Evolutionary conservation across 208 protist genomes (phyloP).

Genomic region (Zelonia costaricensis): DNA sequence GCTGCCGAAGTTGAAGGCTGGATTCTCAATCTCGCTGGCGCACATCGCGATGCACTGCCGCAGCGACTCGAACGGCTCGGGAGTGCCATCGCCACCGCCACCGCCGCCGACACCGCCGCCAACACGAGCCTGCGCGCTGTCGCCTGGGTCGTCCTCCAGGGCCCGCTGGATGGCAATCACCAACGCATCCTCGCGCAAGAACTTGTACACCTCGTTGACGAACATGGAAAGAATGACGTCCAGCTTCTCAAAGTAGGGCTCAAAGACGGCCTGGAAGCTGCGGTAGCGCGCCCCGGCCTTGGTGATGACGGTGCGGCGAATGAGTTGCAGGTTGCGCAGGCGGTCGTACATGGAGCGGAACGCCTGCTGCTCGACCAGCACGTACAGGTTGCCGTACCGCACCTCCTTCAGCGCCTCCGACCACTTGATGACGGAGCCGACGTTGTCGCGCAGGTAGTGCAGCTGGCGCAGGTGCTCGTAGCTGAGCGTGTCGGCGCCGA

Average conservation of each 20-base stretch:
- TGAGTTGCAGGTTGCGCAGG: slow-evolving; percentile 64
- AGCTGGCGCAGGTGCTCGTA: slow-evolving; percentile 77
- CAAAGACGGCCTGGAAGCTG: slow-evolving; percentile 72
- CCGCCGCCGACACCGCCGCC: neutral
- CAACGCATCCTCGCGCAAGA: slow-evolving; percentile 70
- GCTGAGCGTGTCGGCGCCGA: slow-evolving; percentile 64
- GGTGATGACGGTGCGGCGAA: slow-evolving; percentile 71
- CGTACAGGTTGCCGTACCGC: slow-evolving; percentile 71
- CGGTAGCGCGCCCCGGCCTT: slow-evolving; percentile 57
- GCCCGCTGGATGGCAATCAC: slow-evolving; percentile 76
- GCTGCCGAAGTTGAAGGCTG: slow-evolving; percentile 53
- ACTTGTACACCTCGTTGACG: slow-evolving; percentile 58
- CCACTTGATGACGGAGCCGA: slow-evolving; percentile 82
- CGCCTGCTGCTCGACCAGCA: slow-evolving; percentile 54
- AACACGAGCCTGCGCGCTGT: neutral
- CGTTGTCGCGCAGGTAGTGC: slow-evolving; percentile 80
- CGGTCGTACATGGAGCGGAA: slow-evolving; percentile 70
- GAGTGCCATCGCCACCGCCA: slow-evolving; percentile 16
- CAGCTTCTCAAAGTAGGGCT: slow-evolving; percentile 89
- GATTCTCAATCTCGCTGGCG: slow-evolving; percentile 53
- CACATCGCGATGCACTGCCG: slow-evolving; percentile 81
- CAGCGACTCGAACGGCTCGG: slow-evolving; percentile 59
- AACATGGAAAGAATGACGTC: slow-evolving; percentile 73
- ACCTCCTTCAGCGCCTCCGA: slow-evolving; percentile 80
- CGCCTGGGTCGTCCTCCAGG: slow-evolving; percentile 54